phyloP scores from a whole-genome alignment of 108 stramenopile genomes.

The Aurantiochytrium sp. region DNA sequence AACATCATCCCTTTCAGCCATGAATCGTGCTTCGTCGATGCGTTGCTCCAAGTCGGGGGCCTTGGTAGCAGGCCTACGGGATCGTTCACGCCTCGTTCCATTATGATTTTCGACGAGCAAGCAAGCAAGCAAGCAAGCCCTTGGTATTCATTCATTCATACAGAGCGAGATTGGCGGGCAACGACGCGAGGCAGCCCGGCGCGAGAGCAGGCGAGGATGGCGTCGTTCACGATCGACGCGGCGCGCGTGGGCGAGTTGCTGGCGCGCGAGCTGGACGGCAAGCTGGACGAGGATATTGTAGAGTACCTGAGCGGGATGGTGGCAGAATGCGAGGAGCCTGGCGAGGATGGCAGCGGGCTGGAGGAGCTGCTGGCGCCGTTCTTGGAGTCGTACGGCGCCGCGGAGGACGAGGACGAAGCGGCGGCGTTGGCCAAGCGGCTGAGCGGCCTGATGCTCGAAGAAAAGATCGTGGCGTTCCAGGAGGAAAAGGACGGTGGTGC shows the following conservation, averaged over 20 bases:
- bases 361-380: constrained; percentile 14
- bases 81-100: no score
- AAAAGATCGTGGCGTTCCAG: not conserved
- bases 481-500: not conserved
- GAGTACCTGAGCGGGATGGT: constrained; percentile 5
- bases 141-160: no score
- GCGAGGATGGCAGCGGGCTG: not conserved
- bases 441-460: not conserved
- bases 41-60: no score
- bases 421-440: not conserved
- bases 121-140: not conserved
- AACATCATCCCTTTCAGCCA: no score
- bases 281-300: not conserved
- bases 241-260: not conserved
- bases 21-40: no score
- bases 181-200: no score
- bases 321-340: not conserved
- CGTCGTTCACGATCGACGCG: not conserved
- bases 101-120: not conserved
- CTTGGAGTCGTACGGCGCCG: not conserved
- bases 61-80: no score
- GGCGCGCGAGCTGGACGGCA: constrained; percentile 4
- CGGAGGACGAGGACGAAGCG: not conserved
- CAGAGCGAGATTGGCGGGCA: no score
- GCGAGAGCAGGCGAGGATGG: not conserved